Evolutionary conservation across 192 early-diverging fungal species (phyloP).

Genomic region (Geosiphon pyriformis): DNA sequence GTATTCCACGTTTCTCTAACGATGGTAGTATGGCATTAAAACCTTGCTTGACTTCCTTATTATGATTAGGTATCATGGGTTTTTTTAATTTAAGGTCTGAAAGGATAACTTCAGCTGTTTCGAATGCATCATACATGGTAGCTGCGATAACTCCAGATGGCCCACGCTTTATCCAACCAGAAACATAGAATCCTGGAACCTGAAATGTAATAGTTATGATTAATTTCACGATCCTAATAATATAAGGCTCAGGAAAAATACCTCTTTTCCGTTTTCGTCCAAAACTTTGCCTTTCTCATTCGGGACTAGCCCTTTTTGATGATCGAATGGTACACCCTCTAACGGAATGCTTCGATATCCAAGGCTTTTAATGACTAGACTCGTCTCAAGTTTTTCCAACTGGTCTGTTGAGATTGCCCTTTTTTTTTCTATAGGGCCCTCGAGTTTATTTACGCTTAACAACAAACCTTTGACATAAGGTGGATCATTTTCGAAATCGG

Average conservation of each 20-base stretch:
- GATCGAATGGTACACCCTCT: constrained; percentile 75
- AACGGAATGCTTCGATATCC: constrained; percentile 78
- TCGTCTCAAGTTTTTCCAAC: constrained; percentile 52
- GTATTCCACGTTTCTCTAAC: constrained; percentile 33
- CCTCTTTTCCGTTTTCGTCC: constrained; percentile 34
- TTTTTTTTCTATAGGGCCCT: constrained; percentile 50
- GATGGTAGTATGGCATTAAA: constrained; percentile 29
- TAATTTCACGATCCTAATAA: too few relatives aligned
- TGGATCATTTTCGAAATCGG: constrained; percentile 7
- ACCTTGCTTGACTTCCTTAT: constrained; percentile 1
- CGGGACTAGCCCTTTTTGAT: constrained; percentile 56
- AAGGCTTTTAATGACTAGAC: constrained; percentile 74
- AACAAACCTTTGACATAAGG: constrained; percentile 37
- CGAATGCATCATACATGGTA: constrained; percentile 90
- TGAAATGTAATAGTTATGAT: constrained; percentile 11
- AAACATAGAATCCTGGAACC: constrained; percentile 73
- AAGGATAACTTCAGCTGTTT: constrained; percentile 77
- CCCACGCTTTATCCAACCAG: constrained; percentile 96
- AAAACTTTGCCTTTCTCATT: constrained; percentile 75
- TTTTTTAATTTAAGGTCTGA: constrained; percentile 47
- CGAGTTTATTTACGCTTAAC: constrained; percentile 64
- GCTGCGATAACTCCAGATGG: constrained; percentile 90
- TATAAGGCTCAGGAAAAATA: too few relatives aligned
- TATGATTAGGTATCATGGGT: constrained; percentile 33
- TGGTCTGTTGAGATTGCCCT: constrained; percentile 58